A percentile compares a stretch with the other conserved stretches of the same genome.
Evolutionary conservation across 805 yeast genomes (phyloP).

Genomic region (Lipomyces orientalis): DNA sequence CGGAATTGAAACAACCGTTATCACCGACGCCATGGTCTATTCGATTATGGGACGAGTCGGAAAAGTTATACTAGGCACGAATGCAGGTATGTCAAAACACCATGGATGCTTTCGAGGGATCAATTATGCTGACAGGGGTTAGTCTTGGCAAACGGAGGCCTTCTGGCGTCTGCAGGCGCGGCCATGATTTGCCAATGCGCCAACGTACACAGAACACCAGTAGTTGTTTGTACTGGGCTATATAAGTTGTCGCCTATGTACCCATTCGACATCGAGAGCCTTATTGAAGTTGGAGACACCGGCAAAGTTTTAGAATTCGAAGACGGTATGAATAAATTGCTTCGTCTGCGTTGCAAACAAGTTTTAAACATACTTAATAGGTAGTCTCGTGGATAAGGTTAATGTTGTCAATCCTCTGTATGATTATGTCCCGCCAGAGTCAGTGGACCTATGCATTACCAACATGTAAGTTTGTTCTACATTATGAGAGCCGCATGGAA

Average conservation of each 20-base stretch:
- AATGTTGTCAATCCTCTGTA: conserved; percentile 85
- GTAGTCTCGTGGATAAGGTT: conserved; percentile 65
- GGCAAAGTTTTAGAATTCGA: conserved; percentile 84
- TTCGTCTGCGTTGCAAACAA: neutral
- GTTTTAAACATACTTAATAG: conserved; percentile 2
- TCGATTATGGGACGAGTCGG: conserved; percentile 98
- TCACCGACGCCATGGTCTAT: conserved; percentile 90
- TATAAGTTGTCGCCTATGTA: conserved; percentile 91
- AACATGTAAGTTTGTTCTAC: conserved; percentile 57
- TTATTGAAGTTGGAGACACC: conserved; percentile 90
- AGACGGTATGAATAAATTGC: conserved; percentile 53
- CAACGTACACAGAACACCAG: conserved; percentile 93
- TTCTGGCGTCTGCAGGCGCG: conserved; percentile 86
- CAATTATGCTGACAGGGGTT: neutral
- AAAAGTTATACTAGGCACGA: conserved; percentile 90
- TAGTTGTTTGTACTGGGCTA: conserved; percentile 90
- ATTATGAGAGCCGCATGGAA: neutral
- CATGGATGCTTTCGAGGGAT: neutral
- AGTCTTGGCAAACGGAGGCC: conserved; percentile 93
- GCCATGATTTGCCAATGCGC: conserved; percentile 96
- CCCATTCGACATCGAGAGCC: conserved; percentile 82
- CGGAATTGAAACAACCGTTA: conserved; percentile 85
- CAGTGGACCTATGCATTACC: conserved; percentile 91
- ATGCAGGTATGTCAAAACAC: conserved; percentile 55
- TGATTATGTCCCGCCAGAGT: conserved; percentile 92